Percentiles rank a stretch among this genome's conserved stretches.
Evolutionary conservation across 192 early-diverging fungal species (phyloP).

Genomic region (Thamnidium elegans): DNA sequence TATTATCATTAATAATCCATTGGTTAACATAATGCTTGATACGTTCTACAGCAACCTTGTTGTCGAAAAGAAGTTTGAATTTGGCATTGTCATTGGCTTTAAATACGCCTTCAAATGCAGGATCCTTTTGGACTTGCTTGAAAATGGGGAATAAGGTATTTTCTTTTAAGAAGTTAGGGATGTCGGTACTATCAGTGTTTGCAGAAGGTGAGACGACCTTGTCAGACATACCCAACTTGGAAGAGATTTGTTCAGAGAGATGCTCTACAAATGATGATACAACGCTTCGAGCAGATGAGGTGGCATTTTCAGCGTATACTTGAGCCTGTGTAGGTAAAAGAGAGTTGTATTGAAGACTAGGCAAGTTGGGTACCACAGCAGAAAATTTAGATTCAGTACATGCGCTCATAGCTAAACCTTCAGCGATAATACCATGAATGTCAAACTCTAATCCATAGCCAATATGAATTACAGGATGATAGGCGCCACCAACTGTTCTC

Average conservation of each 20-base stretch:
- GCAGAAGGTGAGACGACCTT: neutral
- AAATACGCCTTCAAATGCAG: constrained; percentile 18
- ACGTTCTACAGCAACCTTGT: constrained; percentile 8
- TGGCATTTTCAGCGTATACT: constrained; percentile 1
- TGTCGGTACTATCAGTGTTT: neutral
- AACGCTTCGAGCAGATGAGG: neutral
- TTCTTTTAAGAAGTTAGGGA: neutral
- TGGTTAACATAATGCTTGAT: constrained; percentile 34
- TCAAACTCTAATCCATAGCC: constrained; percentile 64
- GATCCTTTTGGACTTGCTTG: constrained; percentile 35
- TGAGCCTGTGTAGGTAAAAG: neutral
- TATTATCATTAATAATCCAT: constrained; percentile 40
- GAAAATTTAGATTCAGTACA: constrained; percentile 33
- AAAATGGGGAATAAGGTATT: constrained; percentile 37
- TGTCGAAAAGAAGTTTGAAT: neutral
- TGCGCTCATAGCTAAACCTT: constrained; percentile 50
- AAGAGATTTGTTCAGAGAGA: neutral
- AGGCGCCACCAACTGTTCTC: constrained; percentile 45
- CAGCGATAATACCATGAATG: constrained; percentile 47
- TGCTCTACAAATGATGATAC: neutral
- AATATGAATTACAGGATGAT: constrained; percentile 62
- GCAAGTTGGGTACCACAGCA: constrained; percentile 10
- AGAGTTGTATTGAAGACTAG: neutral
- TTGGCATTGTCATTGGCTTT: neutral
- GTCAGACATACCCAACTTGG: neutral